A percentile compares a stretch with the other conserved stretches of the same genome.
Conservation (phyloP, 345 rosid genomes). For the Ricinus communis region DNA sequence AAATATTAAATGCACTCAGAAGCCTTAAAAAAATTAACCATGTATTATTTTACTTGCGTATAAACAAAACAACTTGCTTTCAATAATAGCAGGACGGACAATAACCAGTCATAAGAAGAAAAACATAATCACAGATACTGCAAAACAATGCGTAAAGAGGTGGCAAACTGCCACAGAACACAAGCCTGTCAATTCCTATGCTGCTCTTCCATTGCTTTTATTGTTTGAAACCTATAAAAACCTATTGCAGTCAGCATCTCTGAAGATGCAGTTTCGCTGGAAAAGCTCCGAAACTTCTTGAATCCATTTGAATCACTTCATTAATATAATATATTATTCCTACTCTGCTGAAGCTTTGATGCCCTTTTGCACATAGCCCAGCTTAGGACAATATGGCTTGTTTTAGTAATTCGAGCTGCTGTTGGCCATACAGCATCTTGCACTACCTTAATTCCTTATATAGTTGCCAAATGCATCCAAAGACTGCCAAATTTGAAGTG, state of each 20-base stretch:
- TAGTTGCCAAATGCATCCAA: background rate
- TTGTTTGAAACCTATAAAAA: background rate
- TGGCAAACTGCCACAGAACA: slow-evolving; percentile 3
- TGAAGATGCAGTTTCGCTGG: no score
- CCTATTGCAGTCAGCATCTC: background rate
- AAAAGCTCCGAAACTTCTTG: background rate
- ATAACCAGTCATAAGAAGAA: background rate
- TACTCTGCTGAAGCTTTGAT: background rate
- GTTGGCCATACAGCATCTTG: background rate
- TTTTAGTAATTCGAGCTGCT: background rate
- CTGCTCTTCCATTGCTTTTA: background rate
- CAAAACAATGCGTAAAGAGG: background rate
- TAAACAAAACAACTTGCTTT: slow-evolving; percentile 5
- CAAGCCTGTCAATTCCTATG: background rate
- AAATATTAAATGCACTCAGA: background rate
- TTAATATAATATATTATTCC: background rate
- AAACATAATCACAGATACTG: background rate
- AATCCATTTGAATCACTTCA: background rate
- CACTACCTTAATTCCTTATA: background rate
- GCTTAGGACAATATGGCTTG: background rate
- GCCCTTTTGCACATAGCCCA: slow-evolving; percentile 4
- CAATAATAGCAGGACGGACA: background rate
- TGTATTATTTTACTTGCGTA: background rate
- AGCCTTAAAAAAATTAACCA: background rate
- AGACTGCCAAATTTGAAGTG: background rate